phyloP scores from a whole-genome alignment of 192 early-diverging fungal species.

The Backusella mclennaniae region DNA sequence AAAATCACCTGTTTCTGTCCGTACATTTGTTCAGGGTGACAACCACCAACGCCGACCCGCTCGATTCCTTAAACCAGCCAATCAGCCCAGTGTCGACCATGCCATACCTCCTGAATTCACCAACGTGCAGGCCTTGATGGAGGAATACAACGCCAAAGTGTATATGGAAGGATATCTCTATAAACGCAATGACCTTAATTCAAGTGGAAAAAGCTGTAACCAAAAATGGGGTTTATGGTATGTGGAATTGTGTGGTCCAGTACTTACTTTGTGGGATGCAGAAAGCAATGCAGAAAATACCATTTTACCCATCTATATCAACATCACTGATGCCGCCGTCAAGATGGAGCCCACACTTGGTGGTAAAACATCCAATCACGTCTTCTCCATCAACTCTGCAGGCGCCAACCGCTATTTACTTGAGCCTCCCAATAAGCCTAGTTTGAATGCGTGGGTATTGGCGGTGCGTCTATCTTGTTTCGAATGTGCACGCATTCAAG shows the following conservation, averaged over 20 bases:
- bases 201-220: constrained; percentile 57
- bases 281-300: constrained; percentile 27
- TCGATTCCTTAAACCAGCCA: constrained; percentile 32
- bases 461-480: constrained; percentile 72
- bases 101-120: constrained; percentile 37
- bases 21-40: background rate
- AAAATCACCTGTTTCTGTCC: background rate
- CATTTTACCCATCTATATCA: constrained; percentile 66
- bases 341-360: constrained; percentile 57
- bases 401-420: constrained; percentile 68
- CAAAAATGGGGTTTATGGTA: constrained; percentile 71
- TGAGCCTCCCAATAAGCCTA: constrained; percentile 51
- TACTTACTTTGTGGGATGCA: constrained; percentile 61
- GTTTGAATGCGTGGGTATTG: constrained; percentile 57
- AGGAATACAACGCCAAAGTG: constrained; percentile 65
- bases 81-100: background rate
- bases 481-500: constrained; percentile 72
- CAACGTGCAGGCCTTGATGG: constrained; percentile 53
- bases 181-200: constrained; percentile 61
- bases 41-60: constrained; percentile 13
- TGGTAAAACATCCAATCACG: constrained; percentile 39
- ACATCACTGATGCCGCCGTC: constrained; percentile 68
- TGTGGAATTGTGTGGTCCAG: constrained; percentile 73
- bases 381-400: constrained; percentile 67
- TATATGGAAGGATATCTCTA: constrained; percentile 67